phyloP scores from a whole-genome alignment of 352 stramenopile species.

The Plasmopara muralis region DNA sequence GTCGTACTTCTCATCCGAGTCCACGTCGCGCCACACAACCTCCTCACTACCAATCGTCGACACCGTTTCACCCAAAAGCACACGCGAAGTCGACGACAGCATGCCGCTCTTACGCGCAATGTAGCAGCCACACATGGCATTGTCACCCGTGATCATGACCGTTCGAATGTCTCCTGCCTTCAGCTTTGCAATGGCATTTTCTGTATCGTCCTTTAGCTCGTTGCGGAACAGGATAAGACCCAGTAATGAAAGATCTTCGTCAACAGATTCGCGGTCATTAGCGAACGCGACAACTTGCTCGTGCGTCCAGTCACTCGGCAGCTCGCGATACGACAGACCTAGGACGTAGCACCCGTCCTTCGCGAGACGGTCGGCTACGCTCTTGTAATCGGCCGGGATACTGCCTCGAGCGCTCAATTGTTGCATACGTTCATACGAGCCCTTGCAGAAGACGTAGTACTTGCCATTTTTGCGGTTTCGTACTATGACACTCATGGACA shows the following conservation, averaged over 20 bases:
- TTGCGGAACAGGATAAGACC: conserved; percentile 90
- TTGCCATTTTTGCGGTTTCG: conserved; percentile 44
- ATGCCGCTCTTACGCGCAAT: conserved; percentile 66
- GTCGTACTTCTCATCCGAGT: conserved; percentile 42
- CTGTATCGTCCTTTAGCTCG: conserved; percentile 78
- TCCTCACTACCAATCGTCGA: conserved; percentile 20
- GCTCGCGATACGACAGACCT: conserved; percentile 62
- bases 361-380: conserved; percentile 45
- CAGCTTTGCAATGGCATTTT: conserved; percentile 68
- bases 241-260: conserved; percentile 61
- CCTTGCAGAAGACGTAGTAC: conserved; percentile 83
- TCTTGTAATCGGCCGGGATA: conserved; percentile 69
- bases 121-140: conserved; percentile 72
- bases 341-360: conserved; percentile 87
- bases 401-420: conserved; percentile 37
- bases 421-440: conserved; percentile 83
- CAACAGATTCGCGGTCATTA: conserved; percentile 63
- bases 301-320: conserved; percentile 24
- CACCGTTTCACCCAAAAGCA: conserved; percentile 57
- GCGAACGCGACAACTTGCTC: conserved; percentile 31
- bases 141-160: conserved; percentile 89
- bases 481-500: conserved; percentile 89
- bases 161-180: conserved; percentile 63
- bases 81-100: conserved; percentile 31
- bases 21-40: conserved; percentile 62